Evolutionary conservation across 2,329 filamentous ascomycete species (phyloP), one percentile per base, ranked within the genome.

Genomic region (Sarocladium kiliense): DNA sequence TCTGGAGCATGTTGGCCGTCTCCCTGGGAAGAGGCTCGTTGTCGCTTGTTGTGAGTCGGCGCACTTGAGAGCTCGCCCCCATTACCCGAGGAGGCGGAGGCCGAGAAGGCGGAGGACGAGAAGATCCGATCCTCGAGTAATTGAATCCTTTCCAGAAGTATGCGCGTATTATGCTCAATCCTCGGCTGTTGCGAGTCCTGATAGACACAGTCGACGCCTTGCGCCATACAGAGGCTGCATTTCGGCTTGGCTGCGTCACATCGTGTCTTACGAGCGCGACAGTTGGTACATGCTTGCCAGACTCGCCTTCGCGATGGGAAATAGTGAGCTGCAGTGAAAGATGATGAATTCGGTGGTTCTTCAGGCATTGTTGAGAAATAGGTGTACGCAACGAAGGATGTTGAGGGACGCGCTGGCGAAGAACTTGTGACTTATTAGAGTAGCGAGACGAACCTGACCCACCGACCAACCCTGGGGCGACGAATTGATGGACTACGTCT

Each of bases 131-230:
- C 62, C 14, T 68, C 66, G 0, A 68, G 59, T 6, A 64, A 55
- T n/a, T 68, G 64, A 9, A 68, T 67, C 1, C 65, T 36, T 18
- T 67, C 66, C 1, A 68, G 57, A 1, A 68, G 54, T 16, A 65
- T 57, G 5, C 61, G 54, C 0, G 66, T 68, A 34, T 66, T 67
- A 25, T 62, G 60, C 34, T 68, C 66, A 11, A 66, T 64, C 30
- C 60, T 61, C 1, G 63, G 62, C 10, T 65, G 62, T 21, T 64
- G 60, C 26, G 65, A 59, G 41, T 68, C 65, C n/a, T 59, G 56
- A 18, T 68, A 68, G 2, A 65, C 54, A 54, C 66, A 68, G 30
- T 65, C 65, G 1, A 66, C 64, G 25, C 64, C 59, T 6, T 67
- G 64, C 1, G 58, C 37, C n/a, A 59, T 32, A 41, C 66, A 68